Evolutionary conservation across 75 land plant genomes (phyloP), one percentile per base, ranked within the genome.

Genomic region (Pseudotsuga menziesii): DNA sequence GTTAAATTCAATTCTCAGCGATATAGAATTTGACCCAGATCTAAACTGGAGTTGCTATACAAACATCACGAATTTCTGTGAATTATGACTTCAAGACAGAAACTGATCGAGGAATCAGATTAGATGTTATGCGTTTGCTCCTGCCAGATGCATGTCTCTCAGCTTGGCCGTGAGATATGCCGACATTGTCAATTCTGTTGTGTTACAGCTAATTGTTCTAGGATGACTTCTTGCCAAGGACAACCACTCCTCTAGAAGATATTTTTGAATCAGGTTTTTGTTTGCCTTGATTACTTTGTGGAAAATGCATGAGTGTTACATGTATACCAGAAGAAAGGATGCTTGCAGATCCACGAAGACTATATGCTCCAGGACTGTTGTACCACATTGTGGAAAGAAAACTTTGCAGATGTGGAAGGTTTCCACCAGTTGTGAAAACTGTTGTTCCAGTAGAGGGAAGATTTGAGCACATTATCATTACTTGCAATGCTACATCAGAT

Each of bases 381-480:
- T 97, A 92, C 80, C 99, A 97, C 76, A 94, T 94, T 70, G 99
- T 97, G 25, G 94, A 96, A 86, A 87, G 97, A 71, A 88, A 92
- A 59, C 83, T 82, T 79, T 93, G 89, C 86, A 89, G 92, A n/a
- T n/a, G n/a, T n/a, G n/a, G n/a, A n/a, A n/a, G n/a, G n/a, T n/a
- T n/a, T n/a, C n/a, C n/a, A n/a, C n/a, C n/a, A n/a, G n/a, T n/a
- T n/a, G n/a, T n/a, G n/a, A n/a, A n/a, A n/a, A n/a, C n/a, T n/a
- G n/a, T n/a, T n/a, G n/a, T n/a, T n/a, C n/a, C n/a, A n/a, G n/a
- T n/a, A n/a, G n/a, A n/a, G n/a, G n/a, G n/a, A n/a, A n/a, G n/a
- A n/a, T n/a, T n/a, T n/a, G n/a, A n/a, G n/a, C n/a, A n/a, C n/a
- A n/a, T n/a, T n/a, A n/a, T n/a, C n/a, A n/a, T n/a, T n/a, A n/a